Conservation (phyloP, 805 yeast species). For the Kuraishia borneana region DNA sequence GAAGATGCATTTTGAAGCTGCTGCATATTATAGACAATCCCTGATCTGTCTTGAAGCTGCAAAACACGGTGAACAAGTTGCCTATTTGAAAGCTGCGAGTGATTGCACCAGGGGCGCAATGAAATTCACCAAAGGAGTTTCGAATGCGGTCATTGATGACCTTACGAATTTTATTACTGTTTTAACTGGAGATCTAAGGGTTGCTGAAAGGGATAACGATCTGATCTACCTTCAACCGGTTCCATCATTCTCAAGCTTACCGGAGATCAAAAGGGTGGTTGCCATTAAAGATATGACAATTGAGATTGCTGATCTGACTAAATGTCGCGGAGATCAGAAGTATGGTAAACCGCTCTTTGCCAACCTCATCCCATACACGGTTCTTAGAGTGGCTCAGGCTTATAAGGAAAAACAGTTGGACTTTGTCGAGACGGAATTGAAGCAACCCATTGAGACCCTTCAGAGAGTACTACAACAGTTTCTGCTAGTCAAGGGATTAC, state of each 20-base stretch:
- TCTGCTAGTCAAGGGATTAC: conserved; percentile 39
- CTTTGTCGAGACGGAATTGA: conserved; percentile 32
- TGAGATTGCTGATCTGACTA: conserved; percentile 1
- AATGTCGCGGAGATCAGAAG: conserved; percentile 3
- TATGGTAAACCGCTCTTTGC: conserved; percentile 31
- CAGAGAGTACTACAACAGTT: conserved; percentile 30
- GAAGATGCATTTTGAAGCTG: conserved; percentile 55
- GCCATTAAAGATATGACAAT: conserved; percentile 36
- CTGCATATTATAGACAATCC: conserved; percentile 56
- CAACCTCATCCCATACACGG: conserved; percentile 54
- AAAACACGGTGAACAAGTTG: conserved; percentile 67
- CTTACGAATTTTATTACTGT: conserved; percentile 34
- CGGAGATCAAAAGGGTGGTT: conserved; percentile 33
- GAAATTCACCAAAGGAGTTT: conserved; percentile 28
- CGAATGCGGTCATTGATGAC: conserved; percentile 36
- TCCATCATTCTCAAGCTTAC: conserved; percentile 31
- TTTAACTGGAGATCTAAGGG: conserved; percentile 31
- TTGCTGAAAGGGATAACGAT: conserved; percentile 72
- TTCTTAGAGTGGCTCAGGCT: conserved; percentile 57
- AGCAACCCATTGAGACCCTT: conserved; percentile 35
- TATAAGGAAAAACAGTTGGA: conserved; percentile 54
- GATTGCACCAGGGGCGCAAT: conserved; percentile 24
- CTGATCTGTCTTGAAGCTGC: conserved; percentile 30
- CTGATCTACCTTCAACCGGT: conserved; percentile 61
- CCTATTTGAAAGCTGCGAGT: conserved; percentile 35